A percentile compares a stretch with the other conserved stretches of the same genome.
phyloP scores from a whole-genome alignment of 2,329 filamentous ascomycete genomes.

The Clonostachys solani region DNA sequence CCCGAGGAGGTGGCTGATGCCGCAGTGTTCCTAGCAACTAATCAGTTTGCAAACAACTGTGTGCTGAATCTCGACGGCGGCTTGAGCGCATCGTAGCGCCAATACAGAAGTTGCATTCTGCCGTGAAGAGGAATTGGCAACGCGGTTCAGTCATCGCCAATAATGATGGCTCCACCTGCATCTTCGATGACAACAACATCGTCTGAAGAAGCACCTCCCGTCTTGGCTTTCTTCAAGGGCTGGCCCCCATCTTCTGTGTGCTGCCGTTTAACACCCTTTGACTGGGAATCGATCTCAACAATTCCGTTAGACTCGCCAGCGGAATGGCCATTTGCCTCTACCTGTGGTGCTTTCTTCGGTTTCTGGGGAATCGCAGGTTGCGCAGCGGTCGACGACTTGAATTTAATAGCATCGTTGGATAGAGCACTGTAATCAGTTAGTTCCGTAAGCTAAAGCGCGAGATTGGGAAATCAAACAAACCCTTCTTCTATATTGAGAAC shows the following conservation, averaged over 20 bases:
- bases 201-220: constrained; percentile 20
- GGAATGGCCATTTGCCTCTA: constrained; percentile 32
- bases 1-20: constrained; percentile 77
- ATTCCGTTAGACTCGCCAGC: constrained; percentile 28
- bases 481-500: constrained; percentile 64
- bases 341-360: constrained; percentile 32
- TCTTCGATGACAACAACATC: constrained; percentile 47
- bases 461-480: constrained; percentile 31
- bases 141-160: constrained; percentile 52
- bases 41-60: constrained; percentile 83
- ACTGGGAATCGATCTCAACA: constrained; percentile 19
- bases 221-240: constrained; percentile 45
- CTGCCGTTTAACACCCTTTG: constrained; percentile 40
- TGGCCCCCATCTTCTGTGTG: constrained; percentile 32
- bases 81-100: constrained; percentile 59
- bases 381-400: constrained; percentile 40
- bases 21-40: constrained; percentile 70
- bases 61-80: constrained; percentile 84
- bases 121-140: constrained; percentile 3
- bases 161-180: constrained; percentile 60
- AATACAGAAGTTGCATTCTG: background rate
- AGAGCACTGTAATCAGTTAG: constrained; percentile 31
- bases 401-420: constrained; percentile 45
- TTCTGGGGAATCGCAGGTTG: constrained; percentile 48
- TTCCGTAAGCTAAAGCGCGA: background rate